Evolutionary conservation across 192 early-diverging fungal species (phyloP).

Genomic region (Jimgerdemannia lactiflua): DNA sequence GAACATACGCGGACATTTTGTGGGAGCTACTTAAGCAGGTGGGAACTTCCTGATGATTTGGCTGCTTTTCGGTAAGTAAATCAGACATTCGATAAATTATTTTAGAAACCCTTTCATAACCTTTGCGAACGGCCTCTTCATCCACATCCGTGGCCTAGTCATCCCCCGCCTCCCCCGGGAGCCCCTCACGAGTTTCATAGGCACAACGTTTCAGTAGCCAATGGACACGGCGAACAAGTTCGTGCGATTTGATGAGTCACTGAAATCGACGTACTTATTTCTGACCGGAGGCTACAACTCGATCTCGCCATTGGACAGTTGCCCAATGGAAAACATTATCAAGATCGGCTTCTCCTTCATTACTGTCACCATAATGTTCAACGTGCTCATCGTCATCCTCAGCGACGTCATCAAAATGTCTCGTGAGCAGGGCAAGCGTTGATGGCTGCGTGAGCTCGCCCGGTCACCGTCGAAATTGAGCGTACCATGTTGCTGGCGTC

Average conservation of each 20-base stretch:
- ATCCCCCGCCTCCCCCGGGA: too few relatives aligned
- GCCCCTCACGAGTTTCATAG: neutral
- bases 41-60: neutral
- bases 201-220: too few relatives aligned
- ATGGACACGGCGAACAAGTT: neutral
- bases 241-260: neutral
- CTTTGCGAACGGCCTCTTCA: too few relatives aligned
- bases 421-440: neutral
- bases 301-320: neutral
- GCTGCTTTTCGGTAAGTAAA: neutral
- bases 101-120: neutral
- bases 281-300: neutral
- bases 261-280: neutral
- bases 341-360: neutral
- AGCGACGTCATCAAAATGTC: neutral
- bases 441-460: neutral
- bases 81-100: neutral
- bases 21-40: neutral
- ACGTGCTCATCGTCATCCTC: neutral
- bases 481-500: too few relatives aligned
- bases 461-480: neutral
- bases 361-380: neutral
- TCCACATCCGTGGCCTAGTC: neutral
- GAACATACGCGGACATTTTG: neutral
- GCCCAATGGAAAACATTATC: neutral